Base-by-base conservation (phyloP, 768 basidiomycete species). In the Tulasnella sp. region DNA sequence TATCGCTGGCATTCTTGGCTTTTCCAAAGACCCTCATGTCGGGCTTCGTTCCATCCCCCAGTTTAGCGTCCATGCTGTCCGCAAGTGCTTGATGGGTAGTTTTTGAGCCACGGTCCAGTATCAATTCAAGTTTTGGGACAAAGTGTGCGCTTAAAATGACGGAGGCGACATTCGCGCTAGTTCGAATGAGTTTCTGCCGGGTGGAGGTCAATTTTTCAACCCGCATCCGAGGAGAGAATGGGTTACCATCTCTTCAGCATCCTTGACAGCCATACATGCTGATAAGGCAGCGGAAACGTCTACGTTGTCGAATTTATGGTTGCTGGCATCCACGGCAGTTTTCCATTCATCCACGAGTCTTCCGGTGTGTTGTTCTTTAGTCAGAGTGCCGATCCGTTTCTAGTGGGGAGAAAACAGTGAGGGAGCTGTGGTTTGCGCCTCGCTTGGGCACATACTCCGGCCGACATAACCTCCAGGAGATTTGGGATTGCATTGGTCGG, bases 1-100 rank as follows among this genome's bases (percentile, higher is more conserved):
- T 58, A 31, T 77, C 52, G 8, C 90, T 90, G 74, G 92, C 91
- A 19, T 91, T 92, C 83, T 94, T 92, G 81, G 86, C 85, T 79
- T 86, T 89, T 82, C 88, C 90, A 96, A 97, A 98, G 24, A 97
- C 91, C 84, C 92, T 95, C 92, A 93, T 94, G 84, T 98, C 96
- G 6, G 96, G 94, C 83, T 94, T 95, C 2, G 90, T 91, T 80
- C 93, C 94, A 27, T 92, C 94, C 16, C 97, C 97, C 80, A 98
- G 88, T 74, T 96, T 90, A 14, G 89, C 89, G 86, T 99, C 97
- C 73, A 98, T 93, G 84, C 95, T 91, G 44, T 91, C 89, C 7
- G 95, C 91, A 58, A 98, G 90, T 83, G 91, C 88, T 82, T 96
- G 95, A 83, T 99, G 97, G 0, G 94, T 89, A 40, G 98, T 93